Conservation (phyloP, 257 asterid species). For the Cynanchum wilfordii region DNA sequence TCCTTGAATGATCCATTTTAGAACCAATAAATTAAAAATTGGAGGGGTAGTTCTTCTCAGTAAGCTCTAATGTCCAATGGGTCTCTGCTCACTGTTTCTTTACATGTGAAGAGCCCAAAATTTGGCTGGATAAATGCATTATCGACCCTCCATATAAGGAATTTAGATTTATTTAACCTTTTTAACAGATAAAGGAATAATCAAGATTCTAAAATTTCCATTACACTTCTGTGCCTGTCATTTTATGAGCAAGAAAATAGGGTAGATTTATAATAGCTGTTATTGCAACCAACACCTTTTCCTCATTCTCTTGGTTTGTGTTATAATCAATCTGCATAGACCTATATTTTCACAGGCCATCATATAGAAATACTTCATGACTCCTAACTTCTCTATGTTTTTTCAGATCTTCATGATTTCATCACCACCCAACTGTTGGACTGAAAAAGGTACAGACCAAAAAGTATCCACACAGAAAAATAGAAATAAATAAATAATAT, state of each 20-base stretch:
- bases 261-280: not conserved
- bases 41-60: not conserved
- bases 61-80: not conserved
- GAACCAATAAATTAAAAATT: not conserved
- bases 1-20: not conserved
- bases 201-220: not conserved
- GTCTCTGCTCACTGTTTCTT: not conserved
- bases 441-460: not conserved
- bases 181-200: not conserved
- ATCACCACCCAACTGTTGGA: not conserved
- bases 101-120: not conserved
- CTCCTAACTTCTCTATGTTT: too few relatives aligned
- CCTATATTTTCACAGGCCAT: not conserved
- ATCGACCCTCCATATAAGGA: not conserved
- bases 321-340: not conserved
- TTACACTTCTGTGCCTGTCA: not conserved
- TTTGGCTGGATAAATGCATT: not conserved
- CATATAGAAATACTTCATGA: not conserved
- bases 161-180: not conserved
- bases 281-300: not conserved
- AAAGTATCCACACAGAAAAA: not conserved
- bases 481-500: not conserved
- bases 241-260: not conserved
- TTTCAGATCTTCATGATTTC: not conserved
- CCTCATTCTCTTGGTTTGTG: not conserved